Conservation (phyloP, 148 eudicot species). For the Rhododendron simsii region DNA sequence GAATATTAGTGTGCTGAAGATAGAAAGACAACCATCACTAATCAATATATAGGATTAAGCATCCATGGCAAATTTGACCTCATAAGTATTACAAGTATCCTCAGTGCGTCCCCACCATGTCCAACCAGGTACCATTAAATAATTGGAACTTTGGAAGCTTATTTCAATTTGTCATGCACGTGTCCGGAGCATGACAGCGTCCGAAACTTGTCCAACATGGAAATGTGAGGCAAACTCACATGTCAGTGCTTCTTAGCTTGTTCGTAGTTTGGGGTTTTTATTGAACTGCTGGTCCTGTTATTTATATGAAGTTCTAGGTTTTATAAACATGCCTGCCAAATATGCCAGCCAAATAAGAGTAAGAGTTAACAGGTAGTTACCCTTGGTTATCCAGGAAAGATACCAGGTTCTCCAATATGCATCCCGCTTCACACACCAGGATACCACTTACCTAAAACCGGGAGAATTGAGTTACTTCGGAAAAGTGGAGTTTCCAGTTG, state of each 20-base stretch:
- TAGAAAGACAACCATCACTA: not conserved
- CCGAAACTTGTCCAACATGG: not conserved
- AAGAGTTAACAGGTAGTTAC: constrained; percentile 39
- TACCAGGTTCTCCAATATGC: constrained; percentile 90
- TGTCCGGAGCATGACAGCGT: not conserved
- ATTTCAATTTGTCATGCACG: not conserved
- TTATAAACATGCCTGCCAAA: not conserved
- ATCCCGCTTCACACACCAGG: constrained; percentile 97
- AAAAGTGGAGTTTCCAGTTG: not conserved
- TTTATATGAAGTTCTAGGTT: not conserved
- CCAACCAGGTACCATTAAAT: not conserved
- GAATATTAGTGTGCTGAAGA: not conserved
- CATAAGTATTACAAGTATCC: not conserved
- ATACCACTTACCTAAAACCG: constrained; percentile 72
- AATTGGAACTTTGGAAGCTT: not conserved
- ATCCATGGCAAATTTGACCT: not conserved
- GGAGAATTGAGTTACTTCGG: constrained; percentile 14
- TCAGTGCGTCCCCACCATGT: not conserved
- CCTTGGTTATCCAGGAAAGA: constrained; percentile 82
- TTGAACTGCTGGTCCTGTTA: not conserved
- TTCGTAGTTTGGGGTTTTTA: not conserved
- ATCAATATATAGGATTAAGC: not conserved
- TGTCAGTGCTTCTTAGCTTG: not conserved
- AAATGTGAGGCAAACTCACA: not conserved
- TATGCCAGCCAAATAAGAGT: not conserved